phyloP scores from a whole-genome alignment of 257 asterid genomes.

The Lantana camara region DNA sequence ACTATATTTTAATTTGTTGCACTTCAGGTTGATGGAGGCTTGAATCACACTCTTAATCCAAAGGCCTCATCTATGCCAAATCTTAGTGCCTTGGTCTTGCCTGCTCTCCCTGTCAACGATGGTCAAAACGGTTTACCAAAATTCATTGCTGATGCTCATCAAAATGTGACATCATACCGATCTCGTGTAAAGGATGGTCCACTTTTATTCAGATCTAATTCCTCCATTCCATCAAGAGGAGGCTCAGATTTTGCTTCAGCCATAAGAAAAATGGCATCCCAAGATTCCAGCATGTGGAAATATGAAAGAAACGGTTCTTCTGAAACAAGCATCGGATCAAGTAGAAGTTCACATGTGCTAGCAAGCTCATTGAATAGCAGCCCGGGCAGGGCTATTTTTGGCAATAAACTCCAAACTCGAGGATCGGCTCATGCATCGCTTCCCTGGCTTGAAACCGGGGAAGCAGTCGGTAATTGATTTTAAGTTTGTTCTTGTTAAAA shows the following conservation, averaged over 20 bases:
- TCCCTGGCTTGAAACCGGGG: constrained; percentile 80
- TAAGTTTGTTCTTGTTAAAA: constrained; percentile 20
- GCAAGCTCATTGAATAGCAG: constrained; percentile 58
- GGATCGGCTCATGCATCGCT: constrained; percentile 65
- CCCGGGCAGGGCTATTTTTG: constrained; percentile 55
- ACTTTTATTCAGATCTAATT: constrained; percentile 47
- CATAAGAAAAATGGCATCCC: constrained; percentile 67
- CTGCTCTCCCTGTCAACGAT: constrained; percentile 58
- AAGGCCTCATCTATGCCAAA: constrained; percentile 59
- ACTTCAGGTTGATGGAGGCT: constrained; percentile 74
- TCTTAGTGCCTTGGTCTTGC: constrained; percentile 61
- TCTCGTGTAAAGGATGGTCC: constrained; percentile 50
- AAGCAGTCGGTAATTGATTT: constrained; percentile 65
- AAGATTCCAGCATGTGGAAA: constrained; percentile 77
- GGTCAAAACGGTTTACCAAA: constrained; percentile 45
- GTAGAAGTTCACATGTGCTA: constrained; percentile 61
- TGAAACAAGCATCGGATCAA: constrained; percentile 64
- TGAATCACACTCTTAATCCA: constrained; percentile 55
- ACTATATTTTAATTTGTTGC: constrained; percentile 28
- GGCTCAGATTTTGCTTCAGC: constrained; percentile 82
- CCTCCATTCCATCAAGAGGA: constrained; percentile 64
- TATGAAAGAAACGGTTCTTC: constrained; percentile 59
- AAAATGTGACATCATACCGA: constrained; percentile 43
- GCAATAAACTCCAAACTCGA: constrained; percentile 52
- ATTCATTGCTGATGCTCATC: constrained; percentile 53